These are phyloP conservation scores for Daldinia vernicosa DNA, from an alignment of 495 filamentous ascomycete genomes.

Conservation along the genomic window DNA sequence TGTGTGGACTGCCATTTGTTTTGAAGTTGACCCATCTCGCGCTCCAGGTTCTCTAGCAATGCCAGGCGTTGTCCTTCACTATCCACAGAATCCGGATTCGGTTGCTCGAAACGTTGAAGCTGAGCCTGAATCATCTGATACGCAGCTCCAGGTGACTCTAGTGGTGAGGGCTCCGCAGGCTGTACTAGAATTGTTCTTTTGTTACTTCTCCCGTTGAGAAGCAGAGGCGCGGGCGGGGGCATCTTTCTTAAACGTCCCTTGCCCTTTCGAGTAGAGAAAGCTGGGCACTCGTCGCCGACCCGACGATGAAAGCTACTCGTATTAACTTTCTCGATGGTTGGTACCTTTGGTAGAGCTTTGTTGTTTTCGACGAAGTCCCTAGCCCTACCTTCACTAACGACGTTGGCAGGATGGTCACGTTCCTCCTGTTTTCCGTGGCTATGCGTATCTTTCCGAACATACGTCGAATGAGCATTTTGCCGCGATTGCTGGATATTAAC, in stretches of 20 bases:
- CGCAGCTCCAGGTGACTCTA: slow-evolving; percentile 59
- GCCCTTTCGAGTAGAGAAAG: slow-evolving; percentile 59
- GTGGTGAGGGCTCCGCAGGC: slow-evolving; percentile 55
- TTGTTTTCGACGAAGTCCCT: slow-evolving; percentile 12
- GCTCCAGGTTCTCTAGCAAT: slow-evolving; percentile 61
- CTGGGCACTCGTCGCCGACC: slow-evolving; percentile 61
- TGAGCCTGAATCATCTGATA: slow-evolving; percentile 61
- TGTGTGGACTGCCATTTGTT: slow-evolving; percentile 61
- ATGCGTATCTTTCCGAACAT: slow-evolving; percentile 42
- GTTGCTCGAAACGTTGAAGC: slow-evolving; percentile 55
- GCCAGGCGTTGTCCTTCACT: slow-evolving; percentile 50
- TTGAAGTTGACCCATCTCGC: slow-evolving; percentile 62
- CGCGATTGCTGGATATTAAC: slow-evolving; percentile 47
- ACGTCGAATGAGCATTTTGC: slow-evolving; percentile 47
- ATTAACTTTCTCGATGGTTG: background rate
- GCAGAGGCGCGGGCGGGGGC: slow-evolving; percentile 59
- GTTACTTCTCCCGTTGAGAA: slow-evolving; percentile 47
- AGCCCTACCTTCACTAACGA: slow-evolving; percentile 35
- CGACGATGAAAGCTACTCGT: slow-evolving; percentile 57
- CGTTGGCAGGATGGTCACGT: slow-evolving; percentile 1
- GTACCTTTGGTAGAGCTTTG: slow-evolving; percentile 1
- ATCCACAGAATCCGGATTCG: slow-evolving; percentile 41
- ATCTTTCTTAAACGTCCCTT: slow-evolving; percentile 52
- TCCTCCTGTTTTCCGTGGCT: slow-evolving; percentile 9
- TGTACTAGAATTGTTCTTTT: slow-evolving; percentile 49